Percentiles rank a stretch among this genome's conserved stretches.
phyloP scores from a whole-genome alignment of 257 asterid genomes.

The Anisodus tanguticus region DNA sequence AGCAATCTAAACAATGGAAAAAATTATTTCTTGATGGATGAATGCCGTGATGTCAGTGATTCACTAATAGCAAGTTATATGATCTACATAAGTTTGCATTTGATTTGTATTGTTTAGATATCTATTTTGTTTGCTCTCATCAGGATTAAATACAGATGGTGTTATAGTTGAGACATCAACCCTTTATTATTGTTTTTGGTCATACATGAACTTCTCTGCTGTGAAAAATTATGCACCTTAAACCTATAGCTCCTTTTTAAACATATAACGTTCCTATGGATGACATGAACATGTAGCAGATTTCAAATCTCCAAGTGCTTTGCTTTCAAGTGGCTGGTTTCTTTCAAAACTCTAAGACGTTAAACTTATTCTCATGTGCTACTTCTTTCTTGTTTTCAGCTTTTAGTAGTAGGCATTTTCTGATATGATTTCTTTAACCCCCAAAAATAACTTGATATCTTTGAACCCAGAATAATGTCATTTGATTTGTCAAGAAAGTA shows the following conservation, averaged over 20 bases:
- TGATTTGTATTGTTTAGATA: neutral
- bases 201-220: neutral
- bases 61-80: neutral
- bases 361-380: neutral
- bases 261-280: neutral
- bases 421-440: neutral
- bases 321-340: neutral
- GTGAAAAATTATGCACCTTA: neutral
- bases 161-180: neutral
- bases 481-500: constrained; percentile 2
- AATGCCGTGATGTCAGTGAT: neutral
- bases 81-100: neutral
- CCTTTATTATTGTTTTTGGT: neutral
- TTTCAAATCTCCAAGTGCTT: neutral
- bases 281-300: constrained; percentile 1
- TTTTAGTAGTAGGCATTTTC: neutral
- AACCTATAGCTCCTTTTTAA: neutral
- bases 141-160: neutral
- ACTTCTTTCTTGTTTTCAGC: neutral
- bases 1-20: neutral
- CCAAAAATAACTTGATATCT: neutral
- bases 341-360: neutral
- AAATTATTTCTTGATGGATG: constrained; percentile 16
- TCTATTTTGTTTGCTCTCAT: neutral
- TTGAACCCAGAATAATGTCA: neutral